Evolutionary conservation across 768 basidiomycete genomes (phyloP), one percentile per base, ranked within the genome.

Genomic region (Psilocybe cyanescens): DNA sequence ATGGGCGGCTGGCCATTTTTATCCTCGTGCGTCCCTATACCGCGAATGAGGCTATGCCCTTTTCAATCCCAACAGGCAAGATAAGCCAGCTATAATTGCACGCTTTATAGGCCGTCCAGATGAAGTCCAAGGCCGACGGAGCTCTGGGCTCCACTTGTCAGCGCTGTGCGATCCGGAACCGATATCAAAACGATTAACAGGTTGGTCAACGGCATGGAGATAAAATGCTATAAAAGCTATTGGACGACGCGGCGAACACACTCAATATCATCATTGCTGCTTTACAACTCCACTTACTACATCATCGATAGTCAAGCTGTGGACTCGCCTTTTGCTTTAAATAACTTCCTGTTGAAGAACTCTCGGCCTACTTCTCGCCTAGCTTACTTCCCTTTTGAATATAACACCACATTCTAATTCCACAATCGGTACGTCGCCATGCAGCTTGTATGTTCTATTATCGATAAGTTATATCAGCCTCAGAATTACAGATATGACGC

Each of bases 401-500:
- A 24, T 24, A 24, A 35, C 11, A 35, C 33, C 2, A 35, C 33
- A 35, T 24, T 24, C 24, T 24, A 24, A 24, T 24, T 24, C 24
- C 33, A 35, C 6, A 35, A 11, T 11, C 6, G 11, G 33, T 35
- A 35, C 11, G 33, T 35, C 33, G 33, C 2, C 3, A 11, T 11
- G 33, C 6, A 7, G 6, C 33, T 35, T 1, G 11, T 35, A 3
- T 35, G 2, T 35, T 35, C 33, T 11, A 35, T 35, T 35, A 35
- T 11, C 2, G 33, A 35, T 35, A 35, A 35, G 6, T 35, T 35
- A 35, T 35, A 35, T 35, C 33, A 35, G 33, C 6, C 2, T 35
- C 33, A 7, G 11, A 35, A 35, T 35, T 7, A 35, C 11, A 35
- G 33, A 35, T 11, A 65, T 60, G 59, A 61, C 57, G 8, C n/a